Percentiles rank a stretch among this genome's conserved stretches.
Conservation (phyloP, 176 grass and related monocot genomes). For the Lolium multiflorum region DNA sequence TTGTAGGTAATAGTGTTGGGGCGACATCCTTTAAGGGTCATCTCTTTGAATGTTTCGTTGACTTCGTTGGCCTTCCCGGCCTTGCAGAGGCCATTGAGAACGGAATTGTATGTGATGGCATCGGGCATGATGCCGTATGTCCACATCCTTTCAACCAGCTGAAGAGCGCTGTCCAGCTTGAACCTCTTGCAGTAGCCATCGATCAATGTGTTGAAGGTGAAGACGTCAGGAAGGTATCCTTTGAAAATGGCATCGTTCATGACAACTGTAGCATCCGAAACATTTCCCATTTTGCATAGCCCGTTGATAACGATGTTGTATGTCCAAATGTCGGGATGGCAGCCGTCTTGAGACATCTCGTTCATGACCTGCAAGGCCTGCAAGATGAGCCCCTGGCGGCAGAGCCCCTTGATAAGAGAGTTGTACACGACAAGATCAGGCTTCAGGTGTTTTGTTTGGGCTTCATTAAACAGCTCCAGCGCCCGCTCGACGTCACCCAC, state of each 20-base stretch:
- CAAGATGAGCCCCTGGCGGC: slow-evolving; percentile 80
- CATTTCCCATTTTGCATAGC: slow-evolving; percentile 96
- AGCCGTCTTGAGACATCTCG: slow-evolving; percentile 79
- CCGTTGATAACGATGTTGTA: slow-evolving; percentile 97
- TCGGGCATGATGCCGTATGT: slow-evolving; percentile 68
- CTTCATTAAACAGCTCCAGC: slow-evolving; percentile 79
- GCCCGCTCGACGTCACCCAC: slow-evolving; percentile 86
- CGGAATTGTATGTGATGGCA: slow-evolving; percentile 84
- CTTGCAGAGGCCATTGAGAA: slow-evolving; percentile 95
- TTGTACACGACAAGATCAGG: slow-evolving; percentile 75
- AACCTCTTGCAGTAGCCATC: slow-evolving; percentile 89
- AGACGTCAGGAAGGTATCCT: slow-evolving; percentile 81
- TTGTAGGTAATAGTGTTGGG: slow-evolving; percentile 88
- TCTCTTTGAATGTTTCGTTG: slow-evolving; percentile 76
- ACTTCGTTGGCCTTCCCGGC: slow-evolving; percentile 77
- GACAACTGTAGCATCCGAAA: slow-evolving; percentile 73
- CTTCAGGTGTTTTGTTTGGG: slow-evolving; percentile 62
- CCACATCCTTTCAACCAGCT: slow-evolving; percentile 92
- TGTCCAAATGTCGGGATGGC: slow-evolving; percentile 74
- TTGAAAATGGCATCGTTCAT: slow-evolving; percentile 88
- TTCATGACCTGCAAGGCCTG: slow-evolving; percentile 89
- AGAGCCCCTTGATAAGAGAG: slow-evolving; percentile 89
- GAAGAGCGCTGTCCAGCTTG: slow-evolving; percentile 78
- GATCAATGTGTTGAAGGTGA: slow-evolving; percentile 95
- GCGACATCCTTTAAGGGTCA: slow-evolving; percentile 69